Base-by-base conservation (phyloP, 441 rosid genomes). In the Brassica hybrid region DNA sequence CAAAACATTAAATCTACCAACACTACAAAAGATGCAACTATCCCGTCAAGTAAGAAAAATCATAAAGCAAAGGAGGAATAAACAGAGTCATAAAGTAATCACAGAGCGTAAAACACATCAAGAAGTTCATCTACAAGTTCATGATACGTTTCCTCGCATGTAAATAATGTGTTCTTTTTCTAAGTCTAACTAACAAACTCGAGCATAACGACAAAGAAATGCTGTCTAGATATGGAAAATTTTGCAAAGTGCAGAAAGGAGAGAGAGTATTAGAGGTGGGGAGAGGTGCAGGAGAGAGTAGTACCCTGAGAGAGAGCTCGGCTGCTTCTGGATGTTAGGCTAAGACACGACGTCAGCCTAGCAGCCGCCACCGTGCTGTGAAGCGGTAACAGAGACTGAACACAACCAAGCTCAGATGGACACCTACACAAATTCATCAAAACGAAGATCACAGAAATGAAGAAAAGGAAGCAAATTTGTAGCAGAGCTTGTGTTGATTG, bases 281-380 rank as follows among this genome's bases (percentile, higher is more conserved):
- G 19, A 18, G 19, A 18, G 88, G 97, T 92, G 93, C 93, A 90
- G 92, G 94, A 93, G 86, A 93, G 97, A 81, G 88, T 93, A 81
- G 88, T 93, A 94, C 99, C 97, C 97, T 91, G 97, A 71, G 93
- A 90, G 76, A 92, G 96, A 59, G 94, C 90, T 66, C 93, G 93
- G 85, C 94, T 84, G 67, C 90, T 90, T 88, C 90, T 89, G 13
- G 97, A 91, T 30, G 89, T 78, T 60, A 95, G 81, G 87, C 97
- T 94, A 71, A 94, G 83, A 85, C 97, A 88, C 3, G 97, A 90
- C 65, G 93, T 91, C 90, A 94, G 71, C 83, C 97, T 78, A 54
- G 97, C 90, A 63, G 84, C 84, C 6, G 96, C 90, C 76, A 93
- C 97, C 8, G 91, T 87, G 75, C 92, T 93, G 82, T 94, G 99